These are phyloP conservation scores for Exophiala dermatitidis DNA, from an alignment of 2,329 filamentous ascomycete species.

Conservation along the genomic window DNA sequence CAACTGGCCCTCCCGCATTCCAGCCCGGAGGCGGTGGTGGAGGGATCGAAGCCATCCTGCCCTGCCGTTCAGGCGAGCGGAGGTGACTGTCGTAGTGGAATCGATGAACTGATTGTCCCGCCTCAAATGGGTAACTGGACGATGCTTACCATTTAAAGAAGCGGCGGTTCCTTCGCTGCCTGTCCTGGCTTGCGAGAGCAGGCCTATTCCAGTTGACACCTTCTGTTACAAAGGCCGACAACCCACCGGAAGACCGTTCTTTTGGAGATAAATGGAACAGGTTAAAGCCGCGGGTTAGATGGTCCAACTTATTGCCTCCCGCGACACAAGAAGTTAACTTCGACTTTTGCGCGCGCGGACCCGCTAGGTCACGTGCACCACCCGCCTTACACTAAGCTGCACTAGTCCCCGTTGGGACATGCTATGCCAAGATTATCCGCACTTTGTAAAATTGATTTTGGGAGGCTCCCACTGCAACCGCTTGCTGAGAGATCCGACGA, in stretches of 20 bases:
- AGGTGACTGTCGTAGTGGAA: slow-evolving; percentile 17
- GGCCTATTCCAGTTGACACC: neutral
- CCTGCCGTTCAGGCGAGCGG: slow-evolving; percentile 6
- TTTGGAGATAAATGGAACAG: neutral
- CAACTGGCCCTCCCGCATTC: slow-evolving; percentile 37
- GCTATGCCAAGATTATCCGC: slow-evolving; percentile 8
- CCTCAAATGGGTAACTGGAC: slow-evolving; percentile 9
- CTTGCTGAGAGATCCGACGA: slow-evolving; percentile 1
- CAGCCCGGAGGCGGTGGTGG: slow-evolving; percentile 64
- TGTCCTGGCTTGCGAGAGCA: slow-evolving; percentile 11
- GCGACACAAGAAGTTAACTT: neutral
- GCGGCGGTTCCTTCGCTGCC: neutral
- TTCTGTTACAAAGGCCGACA: neutral
- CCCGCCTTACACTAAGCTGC: neutral
- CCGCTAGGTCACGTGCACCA: slow-evolving; percentile 1
- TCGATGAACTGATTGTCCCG: slow-evolving; percentile 21
- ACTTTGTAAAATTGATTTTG: slow-evolving; percentile 4
- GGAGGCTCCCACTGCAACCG: neutral
- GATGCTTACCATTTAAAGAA: slow-evolving; percentile 24
- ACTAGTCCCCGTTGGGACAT: slow-evolving; percentile 1
- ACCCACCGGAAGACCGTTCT: neutral
- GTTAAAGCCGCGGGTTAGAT: neutral
- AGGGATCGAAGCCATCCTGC: slow-evolving; percentile 53
- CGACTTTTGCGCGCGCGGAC: slow-evolving; percentile 2
- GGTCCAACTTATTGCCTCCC: neutral